Percentiles rank a stretch among this genome's conserved stretches.
phyloP scores from a whole-genome alignment of 441 rosid genomes.

The Theobroma grandiflorum region DNA sequence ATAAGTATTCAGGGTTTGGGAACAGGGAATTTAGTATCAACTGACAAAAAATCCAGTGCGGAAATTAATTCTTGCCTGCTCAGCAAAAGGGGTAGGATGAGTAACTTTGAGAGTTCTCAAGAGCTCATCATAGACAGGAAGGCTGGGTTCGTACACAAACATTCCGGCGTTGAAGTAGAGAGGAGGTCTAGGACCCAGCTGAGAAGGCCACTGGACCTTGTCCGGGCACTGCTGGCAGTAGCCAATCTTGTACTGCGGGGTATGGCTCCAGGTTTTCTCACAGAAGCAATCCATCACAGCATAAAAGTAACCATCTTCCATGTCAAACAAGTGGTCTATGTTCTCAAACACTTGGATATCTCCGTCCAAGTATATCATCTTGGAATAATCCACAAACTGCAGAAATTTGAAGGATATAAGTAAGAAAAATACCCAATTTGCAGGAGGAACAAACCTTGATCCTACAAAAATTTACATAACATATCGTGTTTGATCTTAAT shows the following conservation, averaged over 20 bases:
- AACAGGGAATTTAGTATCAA: not conserved
- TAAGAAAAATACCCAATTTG: not conserved
- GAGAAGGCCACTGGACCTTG: conserved; percentile 65
- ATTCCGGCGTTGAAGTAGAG: conserved; percentile 89
- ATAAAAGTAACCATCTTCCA: conserved; percentile 63
- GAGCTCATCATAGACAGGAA: conserved; percentile 52
- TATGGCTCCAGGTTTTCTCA: conserved; percentile 85
- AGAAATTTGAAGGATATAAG: not conserved
- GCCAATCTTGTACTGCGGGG: conserved; percentile 63
- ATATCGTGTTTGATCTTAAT: too few species aligned
- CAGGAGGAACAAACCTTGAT: not conserved
- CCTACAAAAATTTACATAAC: not conserved
- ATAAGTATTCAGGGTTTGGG: not conserved
- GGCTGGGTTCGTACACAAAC: conserved; percentile 76
- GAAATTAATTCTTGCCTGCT: conserved; percentile 53
- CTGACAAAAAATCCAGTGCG: not conserved
- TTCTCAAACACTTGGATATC: conserved; percentile 83
- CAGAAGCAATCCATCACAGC: conserved; percentile 91
- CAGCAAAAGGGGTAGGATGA: conserved; percentile 77
- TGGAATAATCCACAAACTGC: conserved; percentile 82
- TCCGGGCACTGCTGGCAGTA: conserved; percentile 83
- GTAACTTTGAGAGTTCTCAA: conserved; percentile 53
- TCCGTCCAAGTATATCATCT: conserved; percentile 88
- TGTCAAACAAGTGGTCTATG: conserved; percentile 75
- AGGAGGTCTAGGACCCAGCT: conserved; percentile 63